These are phyloP conservation scores for Pouteria glomerata DNA, from an alignment of 148 eudicot genomes.

Conservation along the genomic window DNA sequence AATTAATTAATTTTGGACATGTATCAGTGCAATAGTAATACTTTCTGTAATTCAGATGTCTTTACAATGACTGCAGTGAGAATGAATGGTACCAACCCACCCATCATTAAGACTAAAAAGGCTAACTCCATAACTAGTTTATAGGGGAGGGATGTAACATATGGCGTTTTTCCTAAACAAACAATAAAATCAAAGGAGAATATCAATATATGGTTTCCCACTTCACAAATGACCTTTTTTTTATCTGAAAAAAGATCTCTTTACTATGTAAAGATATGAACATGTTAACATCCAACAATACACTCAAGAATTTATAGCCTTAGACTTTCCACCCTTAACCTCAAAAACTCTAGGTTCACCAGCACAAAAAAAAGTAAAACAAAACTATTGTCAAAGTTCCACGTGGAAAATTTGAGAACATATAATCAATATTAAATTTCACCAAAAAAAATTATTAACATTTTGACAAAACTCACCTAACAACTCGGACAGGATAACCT, in stretches of 20 bases:
- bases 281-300: background rate
- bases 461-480: conserved; percentile 44
- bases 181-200: background rate
- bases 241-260: background rate
- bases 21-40: background rate
- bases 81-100: background rate
- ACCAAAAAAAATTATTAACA: background rate
- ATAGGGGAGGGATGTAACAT: too few relatives aligned
- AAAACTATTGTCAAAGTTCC: background rate
- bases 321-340: background rate
- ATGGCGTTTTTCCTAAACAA: background rate
- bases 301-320: background rate
- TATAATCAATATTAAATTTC: background rate
- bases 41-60: background rate
- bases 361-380: too few relatives aligned
- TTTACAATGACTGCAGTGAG: background rate
- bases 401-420: background rate
- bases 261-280: background rate
- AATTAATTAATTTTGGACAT: too few relatives aligned
- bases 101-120: background rate
- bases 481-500: conserved; percentile 92
- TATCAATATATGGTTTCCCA: background rate
- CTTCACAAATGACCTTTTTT: background rate
- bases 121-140: background rate
- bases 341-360: too few relatives aligned